These are phyloP conservation scores for Kwoniella dejecticola DNA, from an alignment of 768 basidiomycete species.

Conservation along the genomic window DNA sequence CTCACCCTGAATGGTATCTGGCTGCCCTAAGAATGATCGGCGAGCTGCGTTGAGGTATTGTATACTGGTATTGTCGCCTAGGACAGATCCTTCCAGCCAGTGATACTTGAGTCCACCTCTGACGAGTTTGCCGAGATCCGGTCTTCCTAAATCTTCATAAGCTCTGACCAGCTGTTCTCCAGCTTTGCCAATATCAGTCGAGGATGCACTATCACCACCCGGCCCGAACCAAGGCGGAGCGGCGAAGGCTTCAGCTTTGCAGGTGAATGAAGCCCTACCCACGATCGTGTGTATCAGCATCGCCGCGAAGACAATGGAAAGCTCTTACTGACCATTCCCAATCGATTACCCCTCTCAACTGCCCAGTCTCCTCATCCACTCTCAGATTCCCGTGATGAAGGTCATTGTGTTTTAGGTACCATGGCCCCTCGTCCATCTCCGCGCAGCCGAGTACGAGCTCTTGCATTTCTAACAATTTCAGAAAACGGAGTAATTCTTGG, in stretches of 20 bases:
- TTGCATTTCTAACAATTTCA: conserved; percentile 13
- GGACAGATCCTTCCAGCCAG: not conserved
- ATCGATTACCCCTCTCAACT: conserved; percentile 47
- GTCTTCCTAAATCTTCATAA: conserved; percentile 19
- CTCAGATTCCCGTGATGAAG: conserved; percentile 49
- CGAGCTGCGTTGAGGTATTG: too few species aligned
- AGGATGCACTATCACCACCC: not conserved
- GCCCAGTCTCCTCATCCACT: conserved; percentile 33
- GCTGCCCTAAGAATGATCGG: too few species aligned
- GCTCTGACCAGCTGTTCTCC: conserved; percentile 2
- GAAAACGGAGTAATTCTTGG: conserved; percentile 1
- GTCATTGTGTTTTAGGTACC: conserved; percentile 40
- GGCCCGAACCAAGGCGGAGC: not conserved
- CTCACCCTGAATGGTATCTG: too few species aligned
- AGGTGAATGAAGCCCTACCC: conserved; percentile 10
- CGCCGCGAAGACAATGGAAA: too few species aligned
- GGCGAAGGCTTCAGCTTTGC: conserved; percentile 11
- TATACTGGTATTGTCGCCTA: too few species aligned
- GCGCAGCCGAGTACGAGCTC: conserved; percentile 9
- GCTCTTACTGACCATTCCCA: conserved; percentile 49
- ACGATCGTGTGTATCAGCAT: too few species aligned
- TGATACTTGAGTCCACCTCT: conserved; percentile 4
- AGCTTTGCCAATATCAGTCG: not conserved
- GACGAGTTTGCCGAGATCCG: conserved; percentile 10
- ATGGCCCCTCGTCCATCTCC: conserved; percentile 14